Percentiles rank a stretch among this genome's conserved stretches.
Evolutionary conservation across 768 basidiomycete genomes (phyloP).

Genomic region (Amanita brunnescens): DNA sequence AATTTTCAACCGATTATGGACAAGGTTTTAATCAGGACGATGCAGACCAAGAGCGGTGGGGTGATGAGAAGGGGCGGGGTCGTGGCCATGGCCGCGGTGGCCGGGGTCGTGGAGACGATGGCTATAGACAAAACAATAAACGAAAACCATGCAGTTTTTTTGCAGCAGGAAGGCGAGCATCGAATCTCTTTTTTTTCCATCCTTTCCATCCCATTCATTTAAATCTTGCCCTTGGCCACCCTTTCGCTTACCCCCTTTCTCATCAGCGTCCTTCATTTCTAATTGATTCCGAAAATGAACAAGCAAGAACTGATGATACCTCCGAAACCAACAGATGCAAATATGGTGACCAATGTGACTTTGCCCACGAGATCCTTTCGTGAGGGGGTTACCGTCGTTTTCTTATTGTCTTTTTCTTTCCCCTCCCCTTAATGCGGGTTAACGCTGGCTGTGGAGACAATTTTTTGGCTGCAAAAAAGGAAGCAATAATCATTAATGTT

Average conservation of each 20-base stretch:
- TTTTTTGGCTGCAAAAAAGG: neutral
- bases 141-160: slow-evolving; percentile 88
- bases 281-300: slow-evolving; percentile 26
- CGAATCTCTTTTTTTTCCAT: slow-evolving; percentile 19
- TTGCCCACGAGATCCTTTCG: slow-evolving; percentile 51
- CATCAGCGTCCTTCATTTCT: slow-evolving; percentile 9
- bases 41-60: slow-evolving; percentile 35
- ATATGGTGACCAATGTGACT: slow-evolving; percentile 85
- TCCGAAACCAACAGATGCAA: slow-evolving; percentile 68
- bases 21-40: slow-evolving; percentile 38
- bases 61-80: slow-evolving; percentile 33
- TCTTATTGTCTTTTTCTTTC: neutral
- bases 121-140: slow-evolving; percentile 65
- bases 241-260: neutral
- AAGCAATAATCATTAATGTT: slow-evolving; percentile 4
- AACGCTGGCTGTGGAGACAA: neutral
- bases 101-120: slow-evolving; percentile 41
- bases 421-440: neutral
- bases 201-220: neutral
- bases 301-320: slow-evolving; percentile 27
- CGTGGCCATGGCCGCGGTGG: slow-evolving; percentile 54
- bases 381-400: slow-evolving; percentile 6
- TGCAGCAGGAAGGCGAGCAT: slow-evolving; percentile 89
- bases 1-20: slow-evolving; percentile 41
- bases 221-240: neutral